Evolutionary conservation across 768 basidiomycete genomes (phyloP), one percentile per base, ranked within the genome.

Genomic region (Collybia sordida): DNA sequence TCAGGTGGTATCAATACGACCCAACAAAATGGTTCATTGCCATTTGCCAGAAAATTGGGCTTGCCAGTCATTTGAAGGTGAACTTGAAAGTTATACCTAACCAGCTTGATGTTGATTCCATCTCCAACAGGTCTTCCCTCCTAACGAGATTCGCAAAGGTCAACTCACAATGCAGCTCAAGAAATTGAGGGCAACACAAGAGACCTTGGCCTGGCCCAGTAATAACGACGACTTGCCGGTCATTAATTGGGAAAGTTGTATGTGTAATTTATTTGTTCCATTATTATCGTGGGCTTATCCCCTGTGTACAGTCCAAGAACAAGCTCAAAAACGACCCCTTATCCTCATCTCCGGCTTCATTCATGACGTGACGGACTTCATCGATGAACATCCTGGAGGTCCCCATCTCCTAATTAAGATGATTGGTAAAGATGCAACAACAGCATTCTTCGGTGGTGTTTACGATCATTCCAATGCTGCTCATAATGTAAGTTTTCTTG

Each of bases 91-190:
- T 22, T 40, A 25, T 21, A 9, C 15, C 4, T 36, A 45, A 12
- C 39, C 31, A 19, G 11, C 4, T 40, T 9, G 24, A 9, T 22
- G n/a, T 28, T 56, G 22, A 56, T 9, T n/a, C 14, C 4, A 5
- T 36, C 3, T 18, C 12, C 25, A 2, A 17, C 50, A 73, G 72
- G 65, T 74, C 39, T 80, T 80, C 71, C 75, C 78, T 24, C 75
- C 78, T 42, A 81, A 81, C 55, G 80, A 81, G 67, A 74, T 81
- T 31, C 70, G 83, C 79, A 98, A 97, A 72, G 94, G 94, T 27
- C 86, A 93, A 64, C 80, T 95, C 39, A 95, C 94, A 24, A 95
- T 98, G 93, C 79, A 95, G 64, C 78, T 98, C 46, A 95, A 95
- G 75, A 86, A 86, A 57, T 77, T 97, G 28, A 82, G 87, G 46